Evolutionary conservation across 1,284 basidiomycete species (phyloP).

Genomic region (Melanopsichium pennsylvanicum): DNA sequence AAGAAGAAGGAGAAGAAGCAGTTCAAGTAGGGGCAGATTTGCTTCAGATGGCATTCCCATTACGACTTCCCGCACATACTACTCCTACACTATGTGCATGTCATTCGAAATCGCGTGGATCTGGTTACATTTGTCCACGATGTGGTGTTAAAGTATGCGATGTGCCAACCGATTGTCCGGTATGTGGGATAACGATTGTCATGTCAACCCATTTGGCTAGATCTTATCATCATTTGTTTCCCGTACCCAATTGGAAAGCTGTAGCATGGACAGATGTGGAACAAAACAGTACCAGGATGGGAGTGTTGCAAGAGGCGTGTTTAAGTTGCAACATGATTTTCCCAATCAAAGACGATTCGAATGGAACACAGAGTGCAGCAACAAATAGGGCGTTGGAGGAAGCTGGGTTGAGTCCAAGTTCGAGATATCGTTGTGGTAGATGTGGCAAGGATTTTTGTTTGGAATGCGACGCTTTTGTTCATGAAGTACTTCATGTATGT

Average conservation of each 20-base stretch:
- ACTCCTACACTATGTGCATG: constrained; percentile 76
- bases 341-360: constrained; percentile 16
- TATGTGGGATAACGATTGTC: constrained; percentile 96
- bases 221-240: constrained; percentile 93
- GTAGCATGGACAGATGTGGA: constrained; percentile 66
- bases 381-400: constrained; percentile 26
- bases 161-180: constrained; percentile 96
- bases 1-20: constrained; percentile 17
- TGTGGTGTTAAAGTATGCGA: constrained; percentile 94
- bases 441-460: constrained; percentile 60
- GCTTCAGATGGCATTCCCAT: constrained; percentile 97
- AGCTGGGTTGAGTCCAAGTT: constrained; percentile 46
- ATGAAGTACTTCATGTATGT: constrained; percentile 61
- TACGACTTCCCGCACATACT: constrained; percentile 52
- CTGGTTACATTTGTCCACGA: constrained; percentile 92
- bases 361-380: constrained; percentile 13
- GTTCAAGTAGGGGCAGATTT: constrained; percentile 70
- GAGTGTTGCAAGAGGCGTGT: constrained; percentile 13
- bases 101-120: constrained; percentile 76
- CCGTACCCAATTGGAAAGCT: constrained; percentile 79
- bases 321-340: constrained; percentile 49
- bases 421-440: constrained; percentile 56
- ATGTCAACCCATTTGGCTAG: constrained; percentile 94
- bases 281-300: too few relatives aligned
- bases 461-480: constrained; percentile 64